Evolutionary conservation across 352 stramenopile genomes (phyloP).

Genomic region (Pythium catenulatum): DNA sequence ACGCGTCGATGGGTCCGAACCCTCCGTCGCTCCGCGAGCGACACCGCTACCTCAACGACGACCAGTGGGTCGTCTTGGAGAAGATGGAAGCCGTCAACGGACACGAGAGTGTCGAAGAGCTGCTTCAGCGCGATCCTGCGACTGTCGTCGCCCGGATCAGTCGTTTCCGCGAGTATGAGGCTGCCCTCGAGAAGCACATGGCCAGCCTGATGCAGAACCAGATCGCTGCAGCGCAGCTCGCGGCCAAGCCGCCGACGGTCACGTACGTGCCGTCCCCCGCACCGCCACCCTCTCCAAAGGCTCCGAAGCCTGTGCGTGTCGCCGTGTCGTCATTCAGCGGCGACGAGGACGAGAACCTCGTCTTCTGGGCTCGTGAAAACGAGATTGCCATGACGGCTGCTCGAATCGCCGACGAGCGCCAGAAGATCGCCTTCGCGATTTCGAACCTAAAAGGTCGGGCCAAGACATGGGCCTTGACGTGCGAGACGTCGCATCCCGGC

Average conservation of each 20-base stretch:
- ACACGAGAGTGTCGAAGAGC: neutral
- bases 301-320: neutral
- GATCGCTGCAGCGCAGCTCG: neutral
- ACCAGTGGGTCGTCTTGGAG: neutral
- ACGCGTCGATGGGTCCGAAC: neutral
- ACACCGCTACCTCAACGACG: conserved; percentile 20
- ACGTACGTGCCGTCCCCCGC: conserved; percentile 1
- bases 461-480: conserved; percentile 39
- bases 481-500: conserved; percentile 7
- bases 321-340: neutral
- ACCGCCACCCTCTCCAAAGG: neutral
- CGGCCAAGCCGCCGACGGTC: neutral
- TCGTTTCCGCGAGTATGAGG: neutral
- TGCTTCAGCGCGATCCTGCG: neutral
- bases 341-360: conserved; percentile 28
- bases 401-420: conserved; percentile 13
- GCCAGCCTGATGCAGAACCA: neutral
- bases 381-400: conserved; percentile 37
- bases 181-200: neutral
- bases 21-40: neutral
- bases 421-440: conserved; percentile 31
- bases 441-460: conserved; percentile 37
- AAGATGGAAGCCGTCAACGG: conserved; percentile 16
- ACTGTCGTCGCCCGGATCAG: neutral
- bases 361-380: conserved; percentile 41